A percentile compares a stretch with the other conserved stretches of the same genome.
phyloP scores from a whole-genome alignment of 2,329 filamentous ascomycete species.

The Reticulascus tulasneorum region DNA sequence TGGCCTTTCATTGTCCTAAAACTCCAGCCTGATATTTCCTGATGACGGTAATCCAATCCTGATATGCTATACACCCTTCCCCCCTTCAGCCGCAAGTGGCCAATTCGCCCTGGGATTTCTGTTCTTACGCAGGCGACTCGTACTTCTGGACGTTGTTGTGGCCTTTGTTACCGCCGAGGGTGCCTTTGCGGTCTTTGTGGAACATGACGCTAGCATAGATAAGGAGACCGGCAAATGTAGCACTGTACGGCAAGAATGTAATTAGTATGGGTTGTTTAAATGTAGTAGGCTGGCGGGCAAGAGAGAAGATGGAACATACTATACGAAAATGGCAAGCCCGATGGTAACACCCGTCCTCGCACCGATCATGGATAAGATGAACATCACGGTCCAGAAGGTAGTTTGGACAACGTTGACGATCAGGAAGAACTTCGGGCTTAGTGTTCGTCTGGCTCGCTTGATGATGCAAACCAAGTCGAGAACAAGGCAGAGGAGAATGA shows the following conservation, averaged over 20 bases:
- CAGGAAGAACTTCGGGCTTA: conserved; percentile 26
- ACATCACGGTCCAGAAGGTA: conserved; percentile 18
- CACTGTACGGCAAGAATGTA: conserved; percentile 9
- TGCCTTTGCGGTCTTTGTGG: conserved; percentile 14
- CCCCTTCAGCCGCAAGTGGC: too few species aligned
- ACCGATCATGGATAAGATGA: conserved; percentile 20
- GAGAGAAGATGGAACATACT: too few species aligned
- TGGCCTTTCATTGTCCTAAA: too few species aligned
- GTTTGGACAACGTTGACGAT: conserved; percentile 22
- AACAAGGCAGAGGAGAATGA: conserved; percentile 20
- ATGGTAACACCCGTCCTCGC: conserved; percentile 8
- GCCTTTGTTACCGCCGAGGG: too few species aligned
- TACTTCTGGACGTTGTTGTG: too few species aligned
- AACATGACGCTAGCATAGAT: conserved; percentile 24
- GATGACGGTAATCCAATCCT: too few species aligned
- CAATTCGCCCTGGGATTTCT: too few species aligned
- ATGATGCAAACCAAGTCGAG: conserved; percentile 26
- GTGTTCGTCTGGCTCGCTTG: conserved; percentile 23
- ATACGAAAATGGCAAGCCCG: conserved; percentile 17
- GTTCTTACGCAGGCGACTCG: too few species aligned
- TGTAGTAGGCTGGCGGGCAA: neutral
- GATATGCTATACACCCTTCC: too few species aligned
- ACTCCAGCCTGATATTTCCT: too few species aligned
- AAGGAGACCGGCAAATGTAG: conserved; percentile 26
- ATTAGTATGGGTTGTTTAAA: too few species aligned